A percentile compares a stretch with the other conserved stretches of the same genome.
phyloP scores from a whole-genome alignment of 2,329 filamentous ascomycete species.

The Clonostachys sp. region DNA sequence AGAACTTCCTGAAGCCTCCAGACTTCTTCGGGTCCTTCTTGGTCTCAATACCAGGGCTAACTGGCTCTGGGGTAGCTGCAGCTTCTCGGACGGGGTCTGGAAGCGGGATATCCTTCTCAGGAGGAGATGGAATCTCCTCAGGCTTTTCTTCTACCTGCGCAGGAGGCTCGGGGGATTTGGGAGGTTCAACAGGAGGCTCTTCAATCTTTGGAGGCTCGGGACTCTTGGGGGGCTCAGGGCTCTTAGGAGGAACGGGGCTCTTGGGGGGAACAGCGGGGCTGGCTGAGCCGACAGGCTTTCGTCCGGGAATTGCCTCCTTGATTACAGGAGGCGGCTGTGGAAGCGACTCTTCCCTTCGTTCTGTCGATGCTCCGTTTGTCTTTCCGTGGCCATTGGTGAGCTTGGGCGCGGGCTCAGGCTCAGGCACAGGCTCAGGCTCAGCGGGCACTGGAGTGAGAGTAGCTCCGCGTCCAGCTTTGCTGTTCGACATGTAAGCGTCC shows the following conservation, averaged over 20 bases:
- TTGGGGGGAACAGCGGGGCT: slow-evolving; percentile 1
- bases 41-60: slow-evolving; percentile 6
- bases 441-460: slow-evolving; percentile 25
- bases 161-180: slow-evolving; percentile 1
- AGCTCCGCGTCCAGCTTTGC: slow-evolving; percentile 64
- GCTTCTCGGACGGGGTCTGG: not conserved
- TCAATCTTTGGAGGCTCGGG: slow-evolving; percentile 1
- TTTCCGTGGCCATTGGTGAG: slow-evolving; percentile 3
- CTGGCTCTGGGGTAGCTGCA: slow-evolving; percentile 5
- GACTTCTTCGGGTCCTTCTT: slow-evolving; percentile 41
- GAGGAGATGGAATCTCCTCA: not conserved
- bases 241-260: not conserved
- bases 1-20: slow-evolving; percentile 60
- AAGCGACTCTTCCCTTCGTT: slow-evolving; percentile 6
- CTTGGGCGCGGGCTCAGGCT: not conserved
- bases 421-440: slow-evolving; percentile 7
- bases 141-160: not conserved
- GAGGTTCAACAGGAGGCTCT: not conserved
- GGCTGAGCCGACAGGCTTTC: slow-evolving; percentile 1
- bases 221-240: slow-evolving; percentile 3
- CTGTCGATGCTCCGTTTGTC: slow-evolving; percentile 4
- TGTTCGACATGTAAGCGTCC: slow-evolving; percentile 77
- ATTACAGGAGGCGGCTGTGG: slow-evolving; percentile 1
- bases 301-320: no score
- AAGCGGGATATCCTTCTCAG: not conserved